Evolutionary conservation across 2,329 filamentous ascomycete species (phyloP), one percentile per base, ranked within the genome.

Genomic region (Arthrobotrys sphaeroides): DNA sequence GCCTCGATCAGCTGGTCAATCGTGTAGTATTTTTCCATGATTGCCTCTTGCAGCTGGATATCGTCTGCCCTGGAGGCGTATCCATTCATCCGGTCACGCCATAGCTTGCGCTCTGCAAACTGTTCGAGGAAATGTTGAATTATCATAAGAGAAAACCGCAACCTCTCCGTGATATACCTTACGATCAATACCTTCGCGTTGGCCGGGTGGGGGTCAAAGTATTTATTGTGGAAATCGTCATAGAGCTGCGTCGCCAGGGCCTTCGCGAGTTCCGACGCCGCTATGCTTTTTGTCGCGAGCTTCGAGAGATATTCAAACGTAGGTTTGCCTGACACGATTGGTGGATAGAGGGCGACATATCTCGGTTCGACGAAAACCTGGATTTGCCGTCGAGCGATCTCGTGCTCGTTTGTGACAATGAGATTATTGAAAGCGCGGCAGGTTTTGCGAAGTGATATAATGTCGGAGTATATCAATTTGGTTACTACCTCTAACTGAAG

Each of bases 1-100:
- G 72, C 64, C n/a, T 75, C 72, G 38, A 64, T 28, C 40, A 75
- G 64, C 24, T 75, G 72, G n/a, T 75, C 72, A 7, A 40, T 69
- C 2, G 72, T 75, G 20, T 75, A 75, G 31, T 75, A 75, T 60
- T 75, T 75, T 53, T 75, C 72, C 59, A 75, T 53, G 38, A 75
- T 75, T 5, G 72, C 72, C 24, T 75, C 72, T 13, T 75, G 72
- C 6, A 75, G 31, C 43, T 64, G 64, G 13, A 75, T 75, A 24
- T 75, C 72, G 59, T 75, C 72, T 2, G 64, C 57, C 20, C 64
- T 16, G 12, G 72, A 68, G 22, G 72, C 31, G 18, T 40, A 75
- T 43, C 72, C 72, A 16, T 64, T 75, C 6, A 53, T 18, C 12
- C 64, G 51, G 26, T 75, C 72, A 51, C 61, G 57, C 40, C 72